Evolutionary conservation across 352 stramenopile species (phyloP).

Genomic region (Saprolegnia parasitica): DNA sequence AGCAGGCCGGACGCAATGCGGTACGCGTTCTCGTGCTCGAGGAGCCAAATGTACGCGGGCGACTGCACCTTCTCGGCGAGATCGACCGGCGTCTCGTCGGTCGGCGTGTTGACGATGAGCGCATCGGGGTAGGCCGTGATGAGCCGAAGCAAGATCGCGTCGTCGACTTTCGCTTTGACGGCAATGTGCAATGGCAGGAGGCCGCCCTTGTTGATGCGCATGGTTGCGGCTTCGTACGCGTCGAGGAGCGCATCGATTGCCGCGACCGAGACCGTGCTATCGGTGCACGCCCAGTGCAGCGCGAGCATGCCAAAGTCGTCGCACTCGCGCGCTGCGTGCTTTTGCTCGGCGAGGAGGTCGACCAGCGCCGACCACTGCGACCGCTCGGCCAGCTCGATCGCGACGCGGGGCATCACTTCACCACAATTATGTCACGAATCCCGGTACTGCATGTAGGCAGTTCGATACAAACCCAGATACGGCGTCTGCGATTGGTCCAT

Average conservation of each 20-base stretch:
- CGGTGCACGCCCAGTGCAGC: slow-evolving; percentile 80
- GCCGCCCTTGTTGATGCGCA: slow-evolving; percentile 71
- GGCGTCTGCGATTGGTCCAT: too few relatives aligned
- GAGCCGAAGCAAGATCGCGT: slow-evolving; percentile 59
- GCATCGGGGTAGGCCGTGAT: slow-evolving; percentile 44
- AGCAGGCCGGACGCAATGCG: slow-evolving; percentile 38
- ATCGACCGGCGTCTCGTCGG: slow-evolving; percentile 63
- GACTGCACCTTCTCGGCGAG: slow-evolving; percentile 53
- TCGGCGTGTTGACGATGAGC: slow-evolving; percentile 61
- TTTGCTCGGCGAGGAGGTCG: slow-evolving; percentile 45
- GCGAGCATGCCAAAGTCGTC: slow-evolving; percentile 86
- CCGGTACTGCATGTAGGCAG: too few relatives aligned
- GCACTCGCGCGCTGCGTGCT: slow-evolving; percentile 58
- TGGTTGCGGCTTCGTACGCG: slow-evolving; percentile 44
- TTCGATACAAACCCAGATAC: too few relatives aligned
- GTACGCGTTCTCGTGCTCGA: slow-evolving; percentile 46
- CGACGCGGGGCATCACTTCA: slow-evolving; percentile 28
- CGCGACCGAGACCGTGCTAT: slow-evolving; percentile 56
- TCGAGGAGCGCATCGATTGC: slow-evolving; percentile 65
- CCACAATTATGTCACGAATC: too few relatives aligned
- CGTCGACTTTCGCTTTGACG: slow-evolving; percentile 63
- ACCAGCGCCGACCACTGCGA: slow-evolving; percentile 64
- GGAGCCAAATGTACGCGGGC: slow-evolving; percentile 45
- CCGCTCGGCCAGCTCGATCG: slow-evolving; percentile 67
- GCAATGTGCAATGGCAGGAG: slow-evolving; percentile 77